These are phyloP conservation scores for Mycosphaerella sp. DNA, from an alignment of 2,329 filamentous ascomycete genomes.

Conservation along the genomic window DNA sequence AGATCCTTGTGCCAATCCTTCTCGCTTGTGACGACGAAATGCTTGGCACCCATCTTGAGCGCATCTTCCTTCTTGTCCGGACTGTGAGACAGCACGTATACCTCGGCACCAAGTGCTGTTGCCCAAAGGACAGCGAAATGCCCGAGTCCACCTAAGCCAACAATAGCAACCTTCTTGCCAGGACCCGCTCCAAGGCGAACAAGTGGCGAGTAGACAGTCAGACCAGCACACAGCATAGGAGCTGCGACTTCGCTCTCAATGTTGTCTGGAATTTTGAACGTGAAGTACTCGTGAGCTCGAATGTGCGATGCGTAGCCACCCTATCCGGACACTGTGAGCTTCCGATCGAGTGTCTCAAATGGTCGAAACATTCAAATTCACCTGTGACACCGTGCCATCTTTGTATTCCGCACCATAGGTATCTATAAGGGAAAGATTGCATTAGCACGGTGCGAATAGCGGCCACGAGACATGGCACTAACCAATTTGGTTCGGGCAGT, in stretches of 20 bases:
- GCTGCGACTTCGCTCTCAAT: slow-evolving; percentile 58
- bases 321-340: slow-evolving; percentile 1
- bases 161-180: slow-evolving; percentile 56
- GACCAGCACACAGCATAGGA: slow-evolving; percentile 72
- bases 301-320: slow-evolving; percentile 64
- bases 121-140: slow-evolving; percentile 48
- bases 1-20: slow-evolving; percentile 54
- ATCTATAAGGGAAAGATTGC: slow-evolving; percentile 37
- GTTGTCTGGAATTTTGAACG: slow-evolving; percentile 68
- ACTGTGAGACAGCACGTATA: slow-evolving; percentile 56
- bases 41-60: slow-evolving; percentile 53
- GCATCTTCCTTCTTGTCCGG: slow-evolving; percentile 56
- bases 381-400: slow-evolving; percentile 56
- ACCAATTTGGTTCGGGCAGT: slow-evolving; percentile 47
- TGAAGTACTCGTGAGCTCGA: slow-evolving; percentile 69
- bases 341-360: no score
- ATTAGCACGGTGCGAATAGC: not conserved
- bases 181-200: slow-evolving; percentile 68
- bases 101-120: slow-evolving; percentile 53
- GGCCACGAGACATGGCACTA: slow-evolving; percentile 15
- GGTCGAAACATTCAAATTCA: no score
- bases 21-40: slow-evolving; percentile 54
- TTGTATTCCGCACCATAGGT: slow-evolving; percentile 47
- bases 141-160: slow-evolving; percentile 40
- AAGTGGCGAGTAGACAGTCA: slow-evolving; percentile 73